Evolutionary conservation across 202 grass and related monocot genomes (phyloP).

Genomic region (Hordeum pubiflorum): DNA sequence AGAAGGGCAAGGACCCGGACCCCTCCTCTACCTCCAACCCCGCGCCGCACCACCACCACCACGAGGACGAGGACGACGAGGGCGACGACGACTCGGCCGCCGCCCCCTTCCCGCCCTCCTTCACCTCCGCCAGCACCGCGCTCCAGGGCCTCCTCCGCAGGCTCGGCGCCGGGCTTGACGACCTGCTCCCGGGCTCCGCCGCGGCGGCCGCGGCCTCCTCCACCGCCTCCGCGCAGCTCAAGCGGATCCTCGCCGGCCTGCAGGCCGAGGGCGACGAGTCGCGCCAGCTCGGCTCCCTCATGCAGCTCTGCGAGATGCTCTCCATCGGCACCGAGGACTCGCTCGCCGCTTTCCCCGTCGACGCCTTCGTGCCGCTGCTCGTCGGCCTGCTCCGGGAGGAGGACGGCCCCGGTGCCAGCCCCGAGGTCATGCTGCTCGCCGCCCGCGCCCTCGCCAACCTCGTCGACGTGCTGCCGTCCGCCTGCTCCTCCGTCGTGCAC

Average conservation of each 20-base stretch:
- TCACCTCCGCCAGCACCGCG: constrained; percentile 70
- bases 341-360: constrained; percentile 39
- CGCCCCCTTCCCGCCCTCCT: constrained; percentile 57
- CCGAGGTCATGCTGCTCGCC: constrained; percentile 59
- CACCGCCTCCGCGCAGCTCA: constrained; percentile 36
- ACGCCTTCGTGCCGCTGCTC: constrained; percentile 49
- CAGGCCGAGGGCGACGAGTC: constrained; percentile 33
- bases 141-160: constrained; percentile 81
- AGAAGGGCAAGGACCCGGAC: constrained; percentile 84
- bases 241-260: constrained; percentile 53
- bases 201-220: constrained; percentile 8
- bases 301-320: constrained; percentile 64
- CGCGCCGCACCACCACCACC: constrained; percentile 1
- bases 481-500: constrained; percentile 52
- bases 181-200: constrained; percentile 64
- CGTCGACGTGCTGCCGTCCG: constrained; percentile 48
- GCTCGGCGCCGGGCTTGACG: constrained; percentile 79
- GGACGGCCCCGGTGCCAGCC: constrained; percentile 26
- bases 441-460: constrained; percentile 52
- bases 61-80: constrained; percentile 35
- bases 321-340: constrained; percentile 48
- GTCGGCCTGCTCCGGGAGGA: constrained; percentile 42
- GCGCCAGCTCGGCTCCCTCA: constrained; percentile 42
- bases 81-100: constrained; percentile 43
- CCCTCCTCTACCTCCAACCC: constrained; percentile 24